A percentile compares a stretch with the other conserved stretches of the same genome.
Evolutionary conservation across 164 flowering plant species (phyloP).

Genomic region (Akebia trifoliata): DNA sequence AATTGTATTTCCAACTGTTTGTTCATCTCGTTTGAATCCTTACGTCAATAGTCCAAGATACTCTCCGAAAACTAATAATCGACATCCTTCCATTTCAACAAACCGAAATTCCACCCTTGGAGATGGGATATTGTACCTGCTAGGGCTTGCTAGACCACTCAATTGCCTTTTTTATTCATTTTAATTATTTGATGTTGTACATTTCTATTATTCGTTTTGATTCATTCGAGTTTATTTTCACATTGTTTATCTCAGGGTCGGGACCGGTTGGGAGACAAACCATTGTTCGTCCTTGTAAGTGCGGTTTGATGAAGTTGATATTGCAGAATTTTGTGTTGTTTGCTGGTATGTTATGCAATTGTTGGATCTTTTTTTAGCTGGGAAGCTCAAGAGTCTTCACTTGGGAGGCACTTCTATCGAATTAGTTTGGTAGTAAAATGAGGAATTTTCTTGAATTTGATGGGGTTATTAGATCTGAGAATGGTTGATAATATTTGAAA

Average conservation of each 20-base stretch:
- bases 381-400: not conserved
- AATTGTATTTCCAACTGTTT: no score
- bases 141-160: no score
- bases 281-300: constrained; percentile 63
- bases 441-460: no score
- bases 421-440: not conserved
- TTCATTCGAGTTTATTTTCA: not conserved
- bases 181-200: not conserved
- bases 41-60: no score
- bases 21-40: no score
- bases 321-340: not conserved
- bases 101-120: no score
- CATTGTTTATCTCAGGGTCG: constrained; percentile 48
- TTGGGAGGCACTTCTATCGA: not conserved
- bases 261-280: constrained; percentile 58
- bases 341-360: not conserved
- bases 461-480: not conserved
- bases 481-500: no score
- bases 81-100: no score
- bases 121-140: no score
- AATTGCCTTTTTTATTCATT: not conserved
- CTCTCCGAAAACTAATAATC: no score
- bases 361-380: constrained; percentile 1
- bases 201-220: no score
- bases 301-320: constrained; percentile 19